Evolutionary conservation across 768 basidiomycete species (phyloP).

Genomic region (Naganishia randhawae): DNA sequence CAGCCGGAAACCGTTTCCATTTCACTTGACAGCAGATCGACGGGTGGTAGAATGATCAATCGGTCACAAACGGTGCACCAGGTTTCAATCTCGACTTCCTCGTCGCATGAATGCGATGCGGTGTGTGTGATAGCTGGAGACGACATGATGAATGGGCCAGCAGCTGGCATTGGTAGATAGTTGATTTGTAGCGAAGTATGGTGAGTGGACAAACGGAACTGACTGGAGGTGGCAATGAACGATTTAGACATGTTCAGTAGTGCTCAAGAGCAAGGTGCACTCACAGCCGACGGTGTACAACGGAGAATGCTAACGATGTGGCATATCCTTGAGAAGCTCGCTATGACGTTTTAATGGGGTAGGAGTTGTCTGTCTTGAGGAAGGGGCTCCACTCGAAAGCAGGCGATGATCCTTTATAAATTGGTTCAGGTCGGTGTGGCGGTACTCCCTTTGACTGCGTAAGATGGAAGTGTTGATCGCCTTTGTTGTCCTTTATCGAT

Average conservation of each 20-base stretch:
- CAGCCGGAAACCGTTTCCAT: neutral
- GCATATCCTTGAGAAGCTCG: slow-evolving; percentile 6
- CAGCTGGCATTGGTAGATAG: slow-evolving; percentile 2
- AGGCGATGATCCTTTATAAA: neutral
- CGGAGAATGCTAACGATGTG: slow-evolving; percentile 4
- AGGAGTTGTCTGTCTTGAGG: neutral
- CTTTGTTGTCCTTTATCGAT: slow-evolving; percentile 6
- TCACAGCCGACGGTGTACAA: slow-evolving; percentile 15
- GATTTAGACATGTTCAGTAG: neutral
- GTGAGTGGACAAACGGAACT: slow-evolving; percentile 1
- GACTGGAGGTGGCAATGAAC: neutral
- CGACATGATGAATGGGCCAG: neutral
- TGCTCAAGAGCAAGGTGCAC: neutral
- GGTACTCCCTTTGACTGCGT: slow-evolving; percentile 7
- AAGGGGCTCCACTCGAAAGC: slow-evolving; percentile 12
- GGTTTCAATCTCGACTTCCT: slow-evolving; percentile 25
- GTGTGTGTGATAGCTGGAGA: neutral
- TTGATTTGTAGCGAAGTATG: neutral
- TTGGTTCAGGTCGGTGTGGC: neutral
- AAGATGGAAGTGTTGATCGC: neutral
- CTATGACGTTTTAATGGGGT: neutral
- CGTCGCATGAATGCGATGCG: neutral
- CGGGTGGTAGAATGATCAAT: slow-evolving; percentile 22
- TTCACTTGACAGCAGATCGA: neutral
- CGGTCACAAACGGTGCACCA: slow-evolving; percentile 32